A percentile compares a stretch with the other conserved stretches of the same genome.
phyloP scores from a whole-genome alignment of 805 yeast species.

The Lachancea waltii region DNA sequence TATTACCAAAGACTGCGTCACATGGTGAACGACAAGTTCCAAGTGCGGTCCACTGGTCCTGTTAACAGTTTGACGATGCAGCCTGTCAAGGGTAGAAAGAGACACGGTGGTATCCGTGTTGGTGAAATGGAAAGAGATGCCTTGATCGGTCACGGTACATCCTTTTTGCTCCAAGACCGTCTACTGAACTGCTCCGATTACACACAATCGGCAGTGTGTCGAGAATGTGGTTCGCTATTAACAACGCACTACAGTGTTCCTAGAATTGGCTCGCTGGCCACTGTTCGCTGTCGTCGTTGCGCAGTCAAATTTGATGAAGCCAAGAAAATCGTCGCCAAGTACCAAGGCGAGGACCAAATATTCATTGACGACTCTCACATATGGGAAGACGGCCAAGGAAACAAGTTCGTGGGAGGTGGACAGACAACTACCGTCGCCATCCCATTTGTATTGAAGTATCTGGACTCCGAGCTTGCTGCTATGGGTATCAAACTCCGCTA shows the following conservation, averaged over 20 bases:
- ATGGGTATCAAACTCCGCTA: slow-evolving; percentile 95
- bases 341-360: slow-evolving; percentile 30
- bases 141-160: slow-evolving; percentile 95
- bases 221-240: slow-evolving; percentile 86
- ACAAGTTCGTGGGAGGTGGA: slow-evolving; percentile 83
- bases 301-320: slow-evolving; percentile 62
- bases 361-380: slow-evolving; percentile 62
- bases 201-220: slow-evolving; percentile 84
- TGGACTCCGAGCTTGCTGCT: slow-evolving; percentile 92
- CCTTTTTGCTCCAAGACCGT: slow-evolving; percentile 90
- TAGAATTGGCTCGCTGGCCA: slow-evolving; percentile 73
- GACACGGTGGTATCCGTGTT: slow-evolving; percentile 98
- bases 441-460: slow-evolving; percentile 91
- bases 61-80: slow-evolving; percentile 96
- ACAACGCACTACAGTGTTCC: slow-evolving; percentile 90
- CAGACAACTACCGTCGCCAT: slow-evolving; percentile 93
- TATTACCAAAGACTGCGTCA: slow-evolving; percentile 97
- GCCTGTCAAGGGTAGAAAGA: slow-evolving; percentile 98
- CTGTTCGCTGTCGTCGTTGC: slow-evolving; percentile 86
- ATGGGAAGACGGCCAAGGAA: slow-evolving; percentile 98
- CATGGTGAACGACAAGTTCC: slow-evolving; percentile 99
- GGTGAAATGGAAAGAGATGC: slow-evolving; percentile 99
- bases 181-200: slow-evolving; percentile 92
- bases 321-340: slow-evolving; percentile 35
- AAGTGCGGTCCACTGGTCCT: slow-evolving; percentile 98